Conservation (phyloP, 176 grass and related monocot genomes). For the Eragrostis curvula region DNA sequence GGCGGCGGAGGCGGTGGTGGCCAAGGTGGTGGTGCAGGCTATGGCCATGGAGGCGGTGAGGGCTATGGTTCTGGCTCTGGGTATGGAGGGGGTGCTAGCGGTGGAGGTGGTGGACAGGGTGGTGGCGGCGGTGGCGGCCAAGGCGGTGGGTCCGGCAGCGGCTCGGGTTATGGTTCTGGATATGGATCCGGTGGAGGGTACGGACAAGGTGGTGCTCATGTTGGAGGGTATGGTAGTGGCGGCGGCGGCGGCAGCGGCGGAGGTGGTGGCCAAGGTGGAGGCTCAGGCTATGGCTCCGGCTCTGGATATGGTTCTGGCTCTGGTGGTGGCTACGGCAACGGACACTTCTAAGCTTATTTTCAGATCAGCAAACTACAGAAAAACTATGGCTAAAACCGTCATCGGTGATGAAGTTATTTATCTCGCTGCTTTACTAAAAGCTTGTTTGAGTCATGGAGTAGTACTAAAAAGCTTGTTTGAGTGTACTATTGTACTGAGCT, state of each 20-base stretch:
- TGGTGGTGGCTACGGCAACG: not conserved
- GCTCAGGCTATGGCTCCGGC: constrained; percentile 25
- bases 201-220: constrained; percentile 1
- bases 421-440: not conserved
- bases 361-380: not conserved
- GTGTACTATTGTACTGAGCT: not conserved
- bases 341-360: constrained; percentile 28
- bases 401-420: not conserved
- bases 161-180: constrained; percentile 1
- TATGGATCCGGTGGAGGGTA: constrained; percentile 40
- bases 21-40: not conserved
- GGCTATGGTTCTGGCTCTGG: constrained; percentile 29
- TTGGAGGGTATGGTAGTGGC: not conserved
- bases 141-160: constrained; percentile 9
- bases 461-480: constrained; percentile 1
- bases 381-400: not conserved
- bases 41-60: constrained; percentile 16
- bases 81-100: not conserved
- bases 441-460: not conserved
- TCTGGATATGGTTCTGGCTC: constrained; percentile 12
- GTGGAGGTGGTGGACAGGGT: not conserved
- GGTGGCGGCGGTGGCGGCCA: not conserved
- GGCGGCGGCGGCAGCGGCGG: not conserved
- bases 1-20: not conserved
- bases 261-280: not conserved